Evolutionary conservation across 2,329 filamentous ascomycete genomes (phyloP).

Genomic region (Neurospora crassa): DNA sequence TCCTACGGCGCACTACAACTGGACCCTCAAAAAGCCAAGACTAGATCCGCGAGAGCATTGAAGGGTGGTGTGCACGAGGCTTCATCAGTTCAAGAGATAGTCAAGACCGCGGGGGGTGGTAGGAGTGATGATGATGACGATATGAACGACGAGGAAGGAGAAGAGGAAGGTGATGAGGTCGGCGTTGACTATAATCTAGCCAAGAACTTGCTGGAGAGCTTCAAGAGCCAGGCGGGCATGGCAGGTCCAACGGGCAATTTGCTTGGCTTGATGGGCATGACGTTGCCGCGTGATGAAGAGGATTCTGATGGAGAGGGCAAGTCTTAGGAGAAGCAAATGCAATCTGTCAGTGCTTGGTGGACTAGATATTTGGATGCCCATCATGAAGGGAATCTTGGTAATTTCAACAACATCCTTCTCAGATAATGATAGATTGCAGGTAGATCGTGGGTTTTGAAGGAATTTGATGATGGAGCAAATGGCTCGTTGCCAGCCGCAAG

Average conservation of each 20-base stretch:
- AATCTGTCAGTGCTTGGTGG: not conserved
- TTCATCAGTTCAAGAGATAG: slow-evolving; percentile 14
- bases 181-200: slow-evolving; percentile 80
- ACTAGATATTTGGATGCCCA: not conserved
- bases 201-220: slow-evolving; percentile 83
- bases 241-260: slow-evolving; percentile 82
- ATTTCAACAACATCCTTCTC: not conserved
- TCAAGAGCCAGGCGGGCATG: slow-evolving; percentile 81
- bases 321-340: slow-evolving; percentile 3
- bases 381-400: not conserved
- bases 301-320: slow-evolving; percentile 30
- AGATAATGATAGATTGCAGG: not conserved
- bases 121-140: slow-evolving; percentile 21
- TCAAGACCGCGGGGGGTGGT: slow-evolving; percentile 9
- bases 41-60: not conserved
- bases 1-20: slow-evolving; percentile 56
- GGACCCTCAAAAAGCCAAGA: slow-evolving; percentile 25
- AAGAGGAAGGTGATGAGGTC: slow-evolving; percentile 43
- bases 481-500: not conserved
- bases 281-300: slow-evolving; percentile 70
- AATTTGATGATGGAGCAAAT: not conserved
- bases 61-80: slow-evolving; percentile 15
- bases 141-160: slow-evolving; percentile 34
- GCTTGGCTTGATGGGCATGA: slow-evolving; percentile 75
- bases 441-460: not conserved